phyloP scores from a whole-genome alignment of 306 rosid genomes.

The Vachellia collinsii region DNA sequence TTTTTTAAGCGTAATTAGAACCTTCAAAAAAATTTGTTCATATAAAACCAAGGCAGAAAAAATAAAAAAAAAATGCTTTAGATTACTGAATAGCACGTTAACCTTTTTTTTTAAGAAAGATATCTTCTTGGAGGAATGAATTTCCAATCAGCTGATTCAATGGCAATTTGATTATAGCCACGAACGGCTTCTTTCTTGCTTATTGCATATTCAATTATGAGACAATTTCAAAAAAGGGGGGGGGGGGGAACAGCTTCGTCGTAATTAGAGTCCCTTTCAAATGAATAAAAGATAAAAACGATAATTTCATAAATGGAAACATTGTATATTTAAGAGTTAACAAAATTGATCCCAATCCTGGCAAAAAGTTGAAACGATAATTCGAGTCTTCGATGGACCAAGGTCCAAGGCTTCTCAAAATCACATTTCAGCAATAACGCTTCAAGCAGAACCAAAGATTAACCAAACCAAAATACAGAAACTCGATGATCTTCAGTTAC shows the following conservation, averaged over 20 bases:
- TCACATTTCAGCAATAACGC: not conserved
- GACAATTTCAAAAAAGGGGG: too few relatives aligned
- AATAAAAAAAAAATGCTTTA: too few relatives aligned
- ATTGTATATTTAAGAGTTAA: too few relatives aligned
- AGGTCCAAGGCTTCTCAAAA: not conserved
- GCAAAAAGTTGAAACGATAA: not conserved
- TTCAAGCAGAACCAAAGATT: not conserved
- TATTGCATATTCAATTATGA: not conserved
- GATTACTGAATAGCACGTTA: too few relatives aligned
- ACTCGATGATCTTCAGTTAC: not conserved
- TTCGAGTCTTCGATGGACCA: not conserved
- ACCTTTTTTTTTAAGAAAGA: too few relatives aligned
- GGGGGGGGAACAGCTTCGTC: not conserved
- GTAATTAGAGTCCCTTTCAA: not conserved
- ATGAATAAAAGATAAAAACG: not conserved
- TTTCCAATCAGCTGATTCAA: not conserved
- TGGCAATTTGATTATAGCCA: not conserved
- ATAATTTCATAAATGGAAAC: too few relatives aligned
- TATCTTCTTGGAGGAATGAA: not conserved
- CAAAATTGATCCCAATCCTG: too few relatives aligned
- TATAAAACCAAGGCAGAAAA: too few relatives aligned
- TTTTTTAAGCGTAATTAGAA: too few relatives aligned
- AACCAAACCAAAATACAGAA: not conserved
- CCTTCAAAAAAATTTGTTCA: too few relatives aligned
- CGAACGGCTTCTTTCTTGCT: not conserved